Evolutionary conservation across 2,329 filamentous ascomycete species (phyloP), one percentile per base, ranked within the genome.

Genomic region (Monilinia fructicola): DNA sequence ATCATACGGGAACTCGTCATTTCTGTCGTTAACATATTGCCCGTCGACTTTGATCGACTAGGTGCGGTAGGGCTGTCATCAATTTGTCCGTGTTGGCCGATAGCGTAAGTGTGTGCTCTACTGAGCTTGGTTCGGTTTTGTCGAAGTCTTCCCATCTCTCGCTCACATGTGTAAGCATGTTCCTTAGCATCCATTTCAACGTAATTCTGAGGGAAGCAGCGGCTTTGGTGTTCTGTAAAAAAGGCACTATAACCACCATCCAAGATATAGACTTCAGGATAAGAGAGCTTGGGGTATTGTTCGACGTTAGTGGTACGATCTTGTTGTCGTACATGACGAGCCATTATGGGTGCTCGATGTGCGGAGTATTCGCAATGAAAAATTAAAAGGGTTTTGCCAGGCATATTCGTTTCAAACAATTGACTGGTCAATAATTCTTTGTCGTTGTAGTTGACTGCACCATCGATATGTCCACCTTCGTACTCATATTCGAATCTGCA

Each of bases 401-500:
- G 80, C 74, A 89, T 86, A 23, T 84, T 83, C 40, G 77, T 73
- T 66, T 87, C 80, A 78, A 99, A 97, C 59, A 99, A 85, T 72
- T 93, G 87, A 65, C 83, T 83, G 11, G 92, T 87, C 67, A 99
- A 83, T 68, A 90, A 81, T 74, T 99, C 94, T 79, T 97, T 97
- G 81, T 97, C 92, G 79, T 97, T 98, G 82, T 93, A 95, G 82
- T 99, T 99, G 79, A 97, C 83, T 54, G 95, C 95, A 23, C 91
- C 91, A 72, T 93, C 86, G 76, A 99, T 97, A 78, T 99, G 95
- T 44, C 95, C 95, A 66, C 95, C 95, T 21, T 97, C 90, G 77
- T 96, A 99, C 80, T 99, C 95, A 78, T 99, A 99, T 82, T 99
- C 95, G 77, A 99, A 99, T 26, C 95, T 91, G 78, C 95, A 99